phyloP scores from a whole-genome alignment of 73 alveolate species.

The Paraurostyla sp. region DNA sequence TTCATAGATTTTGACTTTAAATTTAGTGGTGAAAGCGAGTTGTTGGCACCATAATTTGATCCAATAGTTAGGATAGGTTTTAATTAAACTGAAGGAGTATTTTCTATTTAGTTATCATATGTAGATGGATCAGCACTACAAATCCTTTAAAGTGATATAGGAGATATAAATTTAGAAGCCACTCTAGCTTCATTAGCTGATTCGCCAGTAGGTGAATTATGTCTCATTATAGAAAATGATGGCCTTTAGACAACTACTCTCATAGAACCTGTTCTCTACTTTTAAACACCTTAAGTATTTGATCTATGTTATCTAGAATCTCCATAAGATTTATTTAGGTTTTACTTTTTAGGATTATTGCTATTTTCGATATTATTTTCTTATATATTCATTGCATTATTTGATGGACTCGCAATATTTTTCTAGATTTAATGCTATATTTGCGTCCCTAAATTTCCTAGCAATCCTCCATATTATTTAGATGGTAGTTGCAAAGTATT shows the following conservation, averaged over 20 bases:
- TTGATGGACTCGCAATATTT: too few relatives aligned
- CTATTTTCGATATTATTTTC: too few relatives aligned
- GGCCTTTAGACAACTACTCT: constrained; percentile 17
- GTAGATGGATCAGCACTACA: background rate
- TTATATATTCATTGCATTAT: too few relatives aligned
- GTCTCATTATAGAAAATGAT: background rate
- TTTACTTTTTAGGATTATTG: too few relatives aligned
- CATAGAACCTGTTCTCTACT: constrained; percentile 9
- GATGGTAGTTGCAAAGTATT: background rate
- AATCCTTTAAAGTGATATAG: constrained; percentile 20
- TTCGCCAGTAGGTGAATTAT: background rate
- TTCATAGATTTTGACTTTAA: background rate
- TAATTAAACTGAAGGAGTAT: too few relatives aligned
- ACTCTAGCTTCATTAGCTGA: background rate
- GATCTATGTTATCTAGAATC: background rate
- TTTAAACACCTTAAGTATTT: background rate
- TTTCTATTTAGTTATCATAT: background rate
- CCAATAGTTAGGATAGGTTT: too few relatives aligned
- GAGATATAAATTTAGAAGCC: constrained; percentile 26
- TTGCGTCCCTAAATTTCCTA: too few relatives aligned
- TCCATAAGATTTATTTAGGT: too few relatives aligned
- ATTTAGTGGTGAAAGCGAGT: background rate
- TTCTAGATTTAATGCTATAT: too few relatives aligned
- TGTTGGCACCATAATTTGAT: too few relatives aligned
- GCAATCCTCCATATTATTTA: background rate